Percentiles rank a stretch among this genome's conserved stretches.
These are phyloP conservation scores for Starmerella sp. DNA, from an alignment of 805 yeast genomes.

Conservation along the genomic window DNA sequence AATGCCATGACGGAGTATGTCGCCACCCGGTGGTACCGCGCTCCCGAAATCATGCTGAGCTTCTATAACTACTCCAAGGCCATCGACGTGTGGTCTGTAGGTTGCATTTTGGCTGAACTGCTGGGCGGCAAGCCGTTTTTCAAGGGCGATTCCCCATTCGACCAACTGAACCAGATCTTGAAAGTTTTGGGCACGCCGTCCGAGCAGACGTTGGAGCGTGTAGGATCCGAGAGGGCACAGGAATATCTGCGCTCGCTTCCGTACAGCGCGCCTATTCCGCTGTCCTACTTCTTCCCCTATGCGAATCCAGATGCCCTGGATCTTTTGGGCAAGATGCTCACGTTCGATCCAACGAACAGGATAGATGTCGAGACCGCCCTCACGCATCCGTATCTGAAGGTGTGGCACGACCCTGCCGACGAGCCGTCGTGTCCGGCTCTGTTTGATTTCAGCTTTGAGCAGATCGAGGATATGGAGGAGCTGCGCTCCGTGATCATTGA, in stretches of 20 bases:
- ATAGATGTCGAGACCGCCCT: constrained; percentile 78
- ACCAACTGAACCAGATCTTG: constrained; percentile 75
- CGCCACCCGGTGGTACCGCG: constrained; percentile 95
- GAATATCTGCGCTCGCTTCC: constrained; percentile 80
- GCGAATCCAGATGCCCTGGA: constrained; percentile 62
- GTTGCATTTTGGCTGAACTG: constrained; percentile 89
- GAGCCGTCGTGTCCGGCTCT: constrained; percentile 83
- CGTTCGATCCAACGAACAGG: constrained; percentile 74
- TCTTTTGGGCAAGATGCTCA: constrained; percentile 53
- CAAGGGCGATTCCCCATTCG: constrained; percentile 90
- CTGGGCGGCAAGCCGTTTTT: constrained; percentile 75
- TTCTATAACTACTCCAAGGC: constrained; percentile 89
- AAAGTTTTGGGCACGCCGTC: constrained; percentile 81
- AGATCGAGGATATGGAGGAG: constrained; percentile 63
- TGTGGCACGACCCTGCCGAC: constrained; percentile 91
- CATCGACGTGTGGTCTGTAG: constrained; percentile 94
- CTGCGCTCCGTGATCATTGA: constrained; percentile 66
- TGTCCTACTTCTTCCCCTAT: constrained; percentile 38
- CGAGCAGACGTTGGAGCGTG: constrained; percentile 52
- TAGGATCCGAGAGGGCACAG: constrained; percentile 71
- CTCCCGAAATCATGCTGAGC: constrained; percentile 94
- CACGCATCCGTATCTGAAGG: constrained; percentile 68
- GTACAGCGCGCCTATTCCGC: constrained; percentile 49
- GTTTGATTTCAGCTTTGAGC: constrained; percentile 86
- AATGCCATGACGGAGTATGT: constrained; percentile 87